Evolutionary conservation across 169 alveolate genomes (phyloP).

Genomic region (Ichthyophthirius multifiliis): DNA sequence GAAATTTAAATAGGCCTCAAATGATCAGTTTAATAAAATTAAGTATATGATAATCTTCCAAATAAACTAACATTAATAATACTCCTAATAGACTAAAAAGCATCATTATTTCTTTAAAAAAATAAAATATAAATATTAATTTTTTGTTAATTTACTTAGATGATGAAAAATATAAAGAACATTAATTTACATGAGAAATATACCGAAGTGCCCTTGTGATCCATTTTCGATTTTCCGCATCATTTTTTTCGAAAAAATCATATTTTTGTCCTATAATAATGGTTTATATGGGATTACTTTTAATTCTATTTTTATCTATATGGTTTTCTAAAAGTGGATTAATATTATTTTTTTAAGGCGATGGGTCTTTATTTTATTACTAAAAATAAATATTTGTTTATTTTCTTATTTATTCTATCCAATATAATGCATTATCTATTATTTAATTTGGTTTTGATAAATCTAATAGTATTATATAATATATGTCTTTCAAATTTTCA

Average conservation of each 20-base stretch:
- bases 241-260: conserved; percentile 24
- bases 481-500: neutral
- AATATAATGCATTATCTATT: neutral
- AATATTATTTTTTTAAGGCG: neutral
- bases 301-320: conserved; percentile 24
- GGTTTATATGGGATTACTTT: conserved; percentile 3
- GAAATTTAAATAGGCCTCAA: neutral
- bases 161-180: conserved; percentile 22
- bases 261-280: conserved; percentile 31
- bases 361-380: neutral
- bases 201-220: conserved; percentile 22
- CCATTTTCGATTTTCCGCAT: conserved; percentile 38
- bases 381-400: neutral
- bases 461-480: neutral
- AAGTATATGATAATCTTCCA: neutral
- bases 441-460: neutral
- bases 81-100: neutral
- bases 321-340: neutral
- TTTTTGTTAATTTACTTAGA: neutral
- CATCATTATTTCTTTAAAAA: neutral
- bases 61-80: neutral
- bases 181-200: conserved; percentile 22
- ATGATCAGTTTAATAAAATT: neutral
- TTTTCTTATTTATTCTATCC: conserved; percentile 2
- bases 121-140: neutral